These are phyloP conservation scores for Globisporangium megalacanthum DNA, from an alignment of 352 stramenopile genomes.

Conservation along the genomic window DNA sequence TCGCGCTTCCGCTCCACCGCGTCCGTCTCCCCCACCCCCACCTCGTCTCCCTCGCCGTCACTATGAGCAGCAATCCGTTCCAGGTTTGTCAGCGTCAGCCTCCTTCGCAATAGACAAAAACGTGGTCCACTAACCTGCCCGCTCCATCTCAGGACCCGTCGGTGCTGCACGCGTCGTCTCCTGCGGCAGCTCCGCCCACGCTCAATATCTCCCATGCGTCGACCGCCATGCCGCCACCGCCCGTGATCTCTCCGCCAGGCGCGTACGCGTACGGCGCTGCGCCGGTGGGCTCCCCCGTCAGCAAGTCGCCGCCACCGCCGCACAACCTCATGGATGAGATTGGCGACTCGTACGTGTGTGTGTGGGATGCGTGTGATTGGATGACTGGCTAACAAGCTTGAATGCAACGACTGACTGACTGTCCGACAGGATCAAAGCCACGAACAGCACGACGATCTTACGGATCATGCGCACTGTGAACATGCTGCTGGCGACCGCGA, in stretches of 20 bases:
- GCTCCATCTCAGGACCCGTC: conserved; percentile 23
- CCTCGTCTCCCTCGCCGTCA: neutral
- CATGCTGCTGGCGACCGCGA: conserved; percentile 65
- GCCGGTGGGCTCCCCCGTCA: conserved; percentile 2
- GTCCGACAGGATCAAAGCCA: conserved; percentile 59
- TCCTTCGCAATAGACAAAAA: neutral
- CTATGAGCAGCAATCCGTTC: conserved; percentile 27
- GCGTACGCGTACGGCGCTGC: conserved; percentile 25
- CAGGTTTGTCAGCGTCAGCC: conserved; percentile 6
- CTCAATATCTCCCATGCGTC: conserved; percentile 22
- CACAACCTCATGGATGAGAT: conserved; percentile 83
- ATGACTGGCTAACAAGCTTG: neutral
- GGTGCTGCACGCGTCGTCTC: conserved; percentile 29
- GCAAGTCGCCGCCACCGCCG: neutral
- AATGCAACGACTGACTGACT: no score
- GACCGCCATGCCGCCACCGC: conserved; percentile 29
- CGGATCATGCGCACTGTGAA: conserved; percentile 77
- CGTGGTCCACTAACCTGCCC: neutral
- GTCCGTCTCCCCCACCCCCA: neutral
- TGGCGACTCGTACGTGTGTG: conserved; percentile 35
- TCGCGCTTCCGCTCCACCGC: neutral
- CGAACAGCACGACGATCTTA: conserved; percentile 77
- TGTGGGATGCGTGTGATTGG: neutral
- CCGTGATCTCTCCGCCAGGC: conserved; percentile 23
- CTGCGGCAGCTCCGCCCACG: conserved; percentile 9